Percentiles rank a stretch among this genome's conserved stretches.
Conservation (phyloP, 805 yeast species). For the Kodamaea hsintzibuensis region DNA sequence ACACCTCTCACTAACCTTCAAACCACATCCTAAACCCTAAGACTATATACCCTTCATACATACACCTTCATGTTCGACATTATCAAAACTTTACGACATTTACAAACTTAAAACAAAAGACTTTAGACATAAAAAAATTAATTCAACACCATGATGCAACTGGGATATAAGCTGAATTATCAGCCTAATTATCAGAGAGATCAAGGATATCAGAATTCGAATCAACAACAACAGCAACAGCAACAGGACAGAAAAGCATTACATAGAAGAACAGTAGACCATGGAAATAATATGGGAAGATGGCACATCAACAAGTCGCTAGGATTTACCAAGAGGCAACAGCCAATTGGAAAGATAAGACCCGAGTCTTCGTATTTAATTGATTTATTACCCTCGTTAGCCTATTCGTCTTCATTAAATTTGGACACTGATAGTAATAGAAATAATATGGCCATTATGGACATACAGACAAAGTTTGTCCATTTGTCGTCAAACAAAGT, state of each 20-base stretch:
- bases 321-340: slow-evolving; percentile 30
- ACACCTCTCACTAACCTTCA: too few relatives aligned
- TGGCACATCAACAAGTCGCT: slow-evolving; percentile 52
- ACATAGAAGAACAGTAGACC: slow-evolving; percentile 73
- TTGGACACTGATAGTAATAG: slow-evolving; percentile 22
- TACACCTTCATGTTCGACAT: background rate
- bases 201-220: slow-evolving; percentile 23
- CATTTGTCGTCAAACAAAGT: slow-evolving; percentile 91
- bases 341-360: slow-evolving; percentile 53
- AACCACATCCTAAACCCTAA: too few relatives aligned
- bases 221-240: slow-evolving; percentile 43
- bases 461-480: slow-evolving; percentile 77
- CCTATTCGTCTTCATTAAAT: slow-evolving; percentile 45
- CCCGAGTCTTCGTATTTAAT: slow-evolving; percentile 70
- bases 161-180: slow-evolving; percentile 5
- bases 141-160: slow-evolving; percentile 4
- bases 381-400: slow-evolving; percentile 64
- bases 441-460: slow-evolving; percentile 51
- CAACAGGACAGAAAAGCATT: slow-evolving; percentile 52
- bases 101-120: background rate
- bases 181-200: slow-evolving; percentile 11
- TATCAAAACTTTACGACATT: background rate
- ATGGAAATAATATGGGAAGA: slow-evolving; percentile 71
- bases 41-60: too few relatives aligned
- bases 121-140: background rate